Conservation (phyloP, 495 filamentous ascomycete genomes). For the Darksidea phi region DNA sequence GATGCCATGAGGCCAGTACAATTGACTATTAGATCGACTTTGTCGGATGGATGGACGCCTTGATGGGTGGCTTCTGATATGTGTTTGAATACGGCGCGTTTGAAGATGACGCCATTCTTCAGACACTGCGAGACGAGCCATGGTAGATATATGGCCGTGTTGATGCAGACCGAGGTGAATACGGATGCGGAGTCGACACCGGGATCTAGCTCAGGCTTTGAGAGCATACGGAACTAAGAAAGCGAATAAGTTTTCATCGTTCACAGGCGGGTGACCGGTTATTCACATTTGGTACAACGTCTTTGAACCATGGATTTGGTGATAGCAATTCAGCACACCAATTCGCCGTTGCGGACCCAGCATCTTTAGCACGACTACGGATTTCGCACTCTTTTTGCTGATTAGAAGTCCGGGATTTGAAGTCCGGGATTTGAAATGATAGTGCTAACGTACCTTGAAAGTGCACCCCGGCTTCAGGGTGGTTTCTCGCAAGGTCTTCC, state of each 20-base stretch:
- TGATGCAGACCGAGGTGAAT: slow-evolving; percentile 88
- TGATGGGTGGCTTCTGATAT: slow-evolving; percentile 66
- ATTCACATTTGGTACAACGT: slow-evolving; percentile 62
- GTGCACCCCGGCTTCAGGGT: slow-evolving; percentile 87
- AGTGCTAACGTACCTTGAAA: slow-evolving; percentile 63
- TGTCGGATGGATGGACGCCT: slow-evolving; percentile 56
- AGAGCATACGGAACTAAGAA: slow-evolving; percentile 45
- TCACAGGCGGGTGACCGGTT: too few relatives aligned
- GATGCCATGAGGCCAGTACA: slow-evolving; percentile 77
- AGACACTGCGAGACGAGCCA: slow-evolving; percentile 79
- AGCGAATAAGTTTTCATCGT: too few relatives aligned
- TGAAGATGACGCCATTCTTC: slow-evolving; percentile 64
- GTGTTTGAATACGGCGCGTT: slow-evolving; percentile 60
- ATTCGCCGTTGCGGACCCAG: slow-evolving; percentile 47
- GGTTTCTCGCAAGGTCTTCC: slow-evolving; percentile 45
- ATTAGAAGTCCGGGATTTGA: not conserved
- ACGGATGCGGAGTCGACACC: slow-evolving; percentile 65
- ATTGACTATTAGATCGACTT: slow-evolving; percentile 76
- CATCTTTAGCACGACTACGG: slow-evolving; percentile 66
- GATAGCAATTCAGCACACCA: slow-evolving; percentile 64
- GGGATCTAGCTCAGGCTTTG: slow-evolving; percentile 54
- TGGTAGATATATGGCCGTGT: slow-evolving; percentile 81
- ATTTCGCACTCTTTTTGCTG: slow-evolving; percentile 27
- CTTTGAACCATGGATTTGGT: slow-evolving; percentile 77
- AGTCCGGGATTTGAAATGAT: too few relatives aligned